phyloP scores from a whole-genome alignment of 305 asterid genomes.

The Salvia sclarea region DNA sequence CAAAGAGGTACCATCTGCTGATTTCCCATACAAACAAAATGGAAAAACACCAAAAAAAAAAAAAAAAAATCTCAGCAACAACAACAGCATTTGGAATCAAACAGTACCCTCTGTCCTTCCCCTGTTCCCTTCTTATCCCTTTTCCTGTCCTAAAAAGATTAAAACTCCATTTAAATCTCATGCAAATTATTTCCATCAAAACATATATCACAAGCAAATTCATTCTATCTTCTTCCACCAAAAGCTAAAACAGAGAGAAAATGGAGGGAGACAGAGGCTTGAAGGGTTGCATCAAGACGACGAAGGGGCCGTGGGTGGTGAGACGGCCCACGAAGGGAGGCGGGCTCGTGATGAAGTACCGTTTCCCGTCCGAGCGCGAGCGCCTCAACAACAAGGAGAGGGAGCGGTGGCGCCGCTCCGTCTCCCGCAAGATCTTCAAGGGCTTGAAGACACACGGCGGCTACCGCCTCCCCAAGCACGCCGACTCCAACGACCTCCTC shows the following conservation, averaged over 20 bases:
- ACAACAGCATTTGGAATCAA: constrained; percentile 29
- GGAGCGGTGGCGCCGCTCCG: constrained; percentile 55
- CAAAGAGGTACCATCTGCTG: neutral
- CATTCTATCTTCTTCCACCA: too few relatives aligned
- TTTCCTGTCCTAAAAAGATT: constrained; percentile 8
- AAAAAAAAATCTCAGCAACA: neutral
- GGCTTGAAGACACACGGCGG: constrained; percentile 67
- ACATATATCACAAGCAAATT: too few relatives aligned
- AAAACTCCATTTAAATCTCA: neutral
- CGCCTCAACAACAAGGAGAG: constrained; percentile 62
- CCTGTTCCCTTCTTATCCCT: neutral
- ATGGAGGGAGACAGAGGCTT: constrained; percentile 34
- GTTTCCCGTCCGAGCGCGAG: constrained; percentile 69
- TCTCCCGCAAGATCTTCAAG: constrained; percentile 57
- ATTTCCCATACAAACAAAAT: neutral
- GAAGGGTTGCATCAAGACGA: constrained; percentile 70
- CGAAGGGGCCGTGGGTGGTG: constrained; percentile 77
- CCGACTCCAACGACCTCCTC: constrained; percentile 72
- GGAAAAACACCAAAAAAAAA: too few relatives aligned
- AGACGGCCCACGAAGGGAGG: constrained; percentile 56
- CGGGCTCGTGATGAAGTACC: constrained; percentile 41
- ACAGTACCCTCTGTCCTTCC: constrained; percentile 22
- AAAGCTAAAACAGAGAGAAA: too few relatives aligned
- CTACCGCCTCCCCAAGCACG: constrained; percentile 62
- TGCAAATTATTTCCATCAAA: too few relatives aligned